Evolutionary conservation across 2,329 filamentous ascomycete genomes (phyloP).

Genomic region (Leptographium wingfieldii): DNA sequence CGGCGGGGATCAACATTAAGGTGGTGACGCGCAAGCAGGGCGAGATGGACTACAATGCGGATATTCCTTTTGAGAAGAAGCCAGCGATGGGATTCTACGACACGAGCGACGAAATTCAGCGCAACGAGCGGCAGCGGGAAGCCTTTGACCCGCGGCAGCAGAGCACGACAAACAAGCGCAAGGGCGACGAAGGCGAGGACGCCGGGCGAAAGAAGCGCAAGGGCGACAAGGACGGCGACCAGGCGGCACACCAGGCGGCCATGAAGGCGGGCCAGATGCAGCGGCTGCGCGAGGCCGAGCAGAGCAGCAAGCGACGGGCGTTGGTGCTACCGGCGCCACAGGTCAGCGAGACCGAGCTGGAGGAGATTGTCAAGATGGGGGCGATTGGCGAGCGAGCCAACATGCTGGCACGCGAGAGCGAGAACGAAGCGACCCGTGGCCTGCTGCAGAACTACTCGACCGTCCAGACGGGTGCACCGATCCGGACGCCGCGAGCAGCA

Average conservation of each 20-base stretch:
- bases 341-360: conserved; percentile 82
- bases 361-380: conserved; percentile 98
- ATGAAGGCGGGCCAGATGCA: conserved; percentile 90
- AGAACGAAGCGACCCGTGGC: conserved; percentile 74
- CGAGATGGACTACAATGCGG: conserved; percentile 99
- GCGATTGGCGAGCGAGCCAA: conserved; percentile 83
- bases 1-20: conserved; percentile 96
- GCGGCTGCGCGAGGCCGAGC: conserved; percentile 88
- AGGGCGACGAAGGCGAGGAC: conserved; percentile 79
- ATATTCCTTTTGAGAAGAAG: conserved; percentile 94
- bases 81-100: conserved; percentile 86
- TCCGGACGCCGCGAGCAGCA: conserved; percentile 81
- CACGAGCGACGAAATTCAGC: conserved; percentile 65
- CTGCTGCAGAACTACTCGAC: conserved; percentile 78
- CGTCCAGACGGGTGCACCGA: conserved; percentile 70
- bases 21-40: conserved; percentile 82
- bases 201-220: conserved; percentile 60
- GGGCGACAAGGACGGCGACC: conserved; percentile 48
- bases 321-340: conserved; percentile 82
- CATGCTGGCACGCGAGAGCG: conserved; percentile 58
- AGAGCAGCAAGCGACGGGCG: conserved; percentile 80
- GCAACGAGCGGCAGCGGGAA: conserved; percentile 73
- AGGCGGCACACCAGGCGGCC: conserved; percentile 71
- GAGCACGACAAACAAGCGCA: conserved; percentile 72
- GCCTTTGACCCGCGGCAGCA: conserved; percentile 86